phyloP scores from a whole-genome alignment of 176 grass and related monocot species.

The Microstegium vimineum region DNA sequence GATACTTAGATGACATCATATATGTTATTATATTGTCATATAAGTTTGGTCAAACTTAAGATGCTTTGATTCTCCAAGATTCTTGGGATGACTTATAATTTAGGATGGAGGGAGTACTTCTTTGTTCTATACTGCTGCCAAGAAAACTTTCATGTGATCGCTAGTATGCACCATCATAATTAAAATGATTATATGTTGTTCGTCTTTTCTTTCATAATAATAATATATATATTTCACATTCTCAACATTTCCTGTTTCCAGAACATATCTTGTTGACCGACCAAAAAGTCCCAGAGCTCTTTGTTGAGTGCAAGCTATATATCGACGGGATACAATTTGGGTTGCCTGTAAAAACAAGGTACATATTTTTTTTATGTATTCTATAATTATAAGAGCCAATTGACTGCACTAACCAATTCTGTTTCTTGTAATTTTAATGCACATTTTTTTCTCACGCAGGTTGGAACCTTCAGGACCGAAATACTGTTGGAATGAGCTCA shows the following conservation, averaged over 20 bases:
- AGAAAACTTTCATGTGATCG: no score
- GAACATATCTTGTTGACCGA: slow-evolving; percentile 18
- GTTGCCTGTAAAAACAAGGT: slow-evolving; percentile 70
- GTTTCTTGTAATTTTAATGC: not conserved
- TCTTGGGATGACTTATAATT: no score
- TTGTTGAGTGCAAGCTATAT: slow-evolving; percentile 76
- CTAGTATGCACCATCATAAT: no score
- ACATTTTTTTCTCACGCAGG: slow-evolving; percentile 26
- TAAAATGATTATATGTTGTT: no score
- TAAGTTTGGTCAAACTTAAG: no score
- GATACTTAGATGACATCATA: no score
- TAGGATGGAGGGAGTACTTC: no score
- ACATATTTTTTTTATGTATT: not conserved
- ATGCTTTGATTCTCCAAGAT: no score
- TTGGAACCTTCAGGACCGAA: slow-evolving; percentile 64
- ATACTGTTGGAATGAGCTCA: slow-evolving; percentile 82
- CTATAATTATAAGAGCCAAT: not conserved
- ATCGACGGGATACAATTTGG: slow-evolving; percentile 83
- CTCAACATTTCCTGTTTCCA: not conserved
- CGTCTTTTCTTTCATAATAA: no score
- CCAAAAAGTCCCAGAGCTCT: slow-evolving; percentile 54
- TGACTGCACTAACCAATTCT: not conserved
- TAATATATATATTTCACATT: not conserved
- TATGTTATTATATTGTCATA: no score
- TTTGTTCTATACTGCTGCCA: not conserved